phyloP scores from a whole-genome alignment of 306 rosid species.

The Heteromeles arbutifolia region DNA sequence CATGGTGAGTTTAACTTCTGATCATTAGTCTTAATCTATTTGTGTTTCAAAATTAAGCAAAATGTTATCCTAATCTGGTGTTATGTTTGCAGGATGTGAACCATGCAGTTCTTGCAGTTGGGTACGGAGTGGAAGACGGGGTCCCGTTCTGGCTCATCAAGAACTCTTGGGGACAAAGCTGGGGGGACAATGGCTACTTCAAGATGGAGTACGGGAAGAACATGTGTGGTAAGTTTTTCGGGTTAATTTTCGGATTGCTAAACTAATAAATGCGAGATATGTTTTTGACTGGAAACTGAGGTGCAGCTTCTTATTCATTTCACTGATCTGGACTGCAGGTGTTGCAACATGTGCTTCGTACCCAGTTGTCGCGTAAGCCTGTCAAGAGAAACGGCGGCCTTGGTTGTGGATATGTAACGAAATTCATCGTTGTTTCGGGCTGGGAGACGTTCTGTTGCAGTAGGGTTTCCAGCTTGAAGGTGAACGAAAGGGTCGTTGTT shows the following conservation, averaged over 20 bases:
- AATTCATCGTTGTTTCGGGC: background rate
- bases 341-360: conserved; percentile 92
- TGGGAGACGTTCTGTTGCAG: background rate
- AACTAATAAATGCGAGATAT: background rate
- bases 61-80: background rate
- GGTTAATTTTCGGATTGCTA: background rate
- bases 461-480: background rate
- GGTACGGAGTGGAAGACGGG: conserved; percentile 75
- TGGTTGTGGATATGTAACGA: conserved; percentile 7
- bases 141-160: conserved; percentile 81
- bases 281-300: background rate
- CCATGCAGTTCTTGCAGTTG: conserved; percentile 96
- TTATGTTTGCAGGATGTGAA: conserved; percentile 80
- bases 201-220: conserved; percentile 95
- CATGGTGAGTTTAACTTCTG: conserved; percentile 46
- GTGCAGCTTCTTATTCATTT: background rate
- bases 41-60: background rate
- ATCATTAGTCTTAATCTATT: background rate
- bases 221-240: conserved; percentile 80
- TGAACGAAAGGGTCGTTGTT: conserved; percentile 6
- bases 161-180: conserved; percentile 80
- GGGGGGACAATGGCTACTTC: conserved; percentile 95
- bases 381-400: conserved; percentile 9
- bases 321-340: conserved; percentile 39
- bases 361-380: conserved; percentile 56